Evolutionary conservation across 2,329 filamentous ascomycete species (phyloP), one percentile per base, ranked within the genome.

Genomic region (Ophiocordyceps camponoti-floridani): DNA sequence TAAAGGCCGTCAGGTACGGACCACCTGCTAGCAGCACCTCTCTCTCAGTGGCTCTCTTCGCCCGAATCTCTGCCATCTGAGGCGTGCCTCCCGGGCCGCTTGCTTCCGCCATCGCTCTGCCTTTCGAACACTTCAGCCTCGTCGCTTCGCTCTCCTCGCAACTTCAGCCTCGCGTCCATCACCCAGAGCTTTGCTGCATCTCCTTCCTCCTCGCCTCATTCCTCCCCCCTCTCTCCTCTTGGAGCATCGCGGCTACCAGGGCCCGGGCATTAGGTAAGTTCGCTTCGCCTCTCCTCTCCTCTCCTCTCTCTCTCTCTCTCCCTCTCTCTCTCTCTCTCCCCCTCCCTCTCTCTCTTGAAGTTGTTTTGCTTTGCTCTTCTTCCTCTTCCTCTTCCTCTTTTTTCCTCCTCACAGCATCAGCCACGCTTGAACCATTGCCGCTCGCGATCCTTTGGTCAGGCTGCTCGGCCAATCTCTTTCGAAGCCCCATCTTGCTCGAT

Each of bases 401-500:
- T 49, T 48, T 44, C 51, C 46, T 57, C 54, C 48, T 58, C 59
- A 62, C 62, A 71, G 62, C 68, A 73, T 68, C 68, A 60, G 59
- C 61, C 64, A 58, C 55, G 59, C 30, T 43, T 30, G 57, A 56
- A 59, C 61, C 61, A 43, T 56, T 60, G 61, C 55, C 64, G 64
- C 65, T 65, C 67, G 65, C 52, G 49, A 47, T 41, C 48, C 48
- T 52, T 48, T 47, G 48, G 44, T 45, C 44, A 45, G 52, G 48
- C 53, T 49, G 11, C 27, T 40, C 18, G 44, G 49, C 53, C 48
- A 47, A 56, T 57, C 56, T 58, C 55, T 57, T 56, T 56, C 52
- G 51, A 54, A 53, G 57, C 53, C 60, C 60, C 66, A 69, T 69
- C 66, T 75, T 74, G 72, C 69, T 72, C 61, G 65, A 68, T 73